Percentiles rank a stretch among this genome's conserved stretches.
phyloP scores from a whole-genome alignment of 75 land plant species.

The Azolla pinnata region DNA sequence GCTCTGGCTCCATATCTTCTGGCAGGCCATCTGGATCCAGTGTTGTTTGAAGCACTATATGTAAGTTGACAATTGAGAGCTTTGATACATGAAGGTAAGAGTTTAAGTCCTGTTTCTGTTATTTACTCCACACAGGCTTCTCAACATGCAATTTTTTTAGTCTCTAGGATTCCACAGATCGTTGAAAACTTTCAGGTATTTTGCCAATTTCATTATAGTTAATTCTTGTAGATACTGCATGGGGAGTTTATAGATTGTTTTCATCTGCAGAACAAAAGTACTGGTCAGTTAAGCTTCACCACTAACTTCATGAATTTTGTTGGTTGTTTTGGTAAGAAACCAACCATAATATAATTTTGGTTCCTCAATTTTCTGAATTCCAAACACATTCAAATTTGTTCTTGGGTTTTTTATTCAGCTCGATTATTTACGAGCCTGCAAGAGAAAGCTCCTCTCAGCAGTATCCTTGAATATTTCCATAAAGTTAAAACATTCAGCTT shows the following conservation, averaged over 20 bases:
- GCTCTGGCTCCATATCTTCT: conserved; percentile 26
- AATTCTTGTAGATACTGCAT: not conserved
- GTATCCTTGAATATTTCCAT: conserved; percentile 1
- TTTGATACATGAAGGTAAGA: too few species aligned
- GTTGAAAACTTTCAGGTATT: conserved; percentile 13
- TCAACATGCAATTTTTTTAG: conserved; percentile 25
- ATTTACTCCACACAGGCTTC: conserved; percentile 10
- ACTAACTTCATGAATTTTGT: conserved; percentile 24
- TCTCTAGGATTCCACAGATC: conserved; percentile 23
- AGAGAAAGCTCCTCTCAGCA: conserved; percentile 10
- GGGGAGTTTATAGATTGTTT: not conserved
- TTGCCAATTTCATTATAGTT: not conserved
- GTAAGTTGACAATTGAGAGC: conserved; percentile 15
- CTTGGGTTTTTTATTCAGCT: too few species aligned
- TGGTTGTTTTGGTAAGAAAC: conserved; percentile 18
- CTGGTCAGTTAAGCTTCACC: conserved; percentile 25
- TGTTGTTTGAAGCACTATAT: conserved; percentile 20
- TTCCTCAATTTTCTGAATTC: too few species aligned
- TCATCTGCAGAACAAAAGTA: conserved; percentile 23
- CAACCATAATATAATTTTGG: too few species aligned
- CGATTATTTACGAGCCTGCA: conserved; percentile 11
- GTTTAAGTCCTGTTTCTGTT: too few species aligned
- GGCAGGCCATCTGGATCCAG: conserved; percentile 17
- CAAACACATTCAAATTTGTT: too few species aligned
- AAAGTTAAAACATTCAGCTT: not conserved